These are phyloP conservation scores for Gaertneriomyces semiglobifer DNA, from an alignment of 192 early-diverging fungal species.

Conservation along the genomic window DNA sequence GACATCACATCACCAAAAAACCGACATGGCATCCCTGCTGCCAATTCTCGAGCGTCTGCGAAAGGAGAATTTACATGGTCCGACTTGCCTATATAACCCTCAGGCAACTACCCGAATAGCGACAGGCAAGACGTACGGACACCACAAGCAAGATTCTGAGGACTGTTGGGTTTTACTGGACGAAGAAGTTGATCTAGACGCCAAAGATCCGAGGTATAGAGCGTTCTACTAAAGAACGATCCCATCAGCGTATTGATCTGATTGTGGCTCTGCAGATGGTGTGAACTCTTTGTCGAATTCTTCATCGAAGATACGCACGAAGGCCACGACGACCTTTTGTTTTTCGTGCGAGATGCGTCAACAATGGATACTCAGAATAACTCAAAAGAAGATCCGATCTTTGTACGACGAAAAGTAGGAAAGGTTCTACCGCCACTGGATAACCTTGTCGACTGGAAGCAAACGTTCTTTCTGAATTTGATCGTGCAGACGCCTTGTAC, in stretches of 20 bases:
- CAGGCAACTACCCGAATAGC: neutral
- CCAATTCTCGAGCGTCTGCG: constrained; percentile 53
- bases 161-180: constrained; percentile 39
- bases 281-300: constrained; percentile 63
- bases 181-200: constrained; percentile 48
- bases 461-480: constrained; percentile 87
- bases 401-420: constrained; percentile 75
- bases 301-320: constrained; percentile 69
- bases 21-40: constrained; percentile 36
- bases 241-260: constrained; percentile 5
- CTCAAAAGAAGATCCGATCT: constrained; percentile 62
- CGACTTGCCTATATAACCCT: constrained; percentile 44
- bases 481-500: constrained; percentile 89
- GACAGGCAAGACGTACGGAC: constrained; percentile 4
- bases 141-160: constrained; percentile 9
- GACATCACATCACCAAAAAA: no score
- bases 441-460: constrained; percentile 81
- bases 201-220: constrained; percentile 53
- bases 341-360: constrained; percentile 64
- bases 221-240: constrained; percentile 1
- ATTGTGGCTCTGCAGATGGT: constrained; percentile 44
- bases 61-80: constrained; percentile 60
- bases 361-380: neutral
- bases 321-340: constrained; percentile 77
- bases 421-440: constrained; percentile 64